Base-by-base conservation (phyloP, 371 early-diverging fungal genomes). In the Mortierella sp. region DNA sequence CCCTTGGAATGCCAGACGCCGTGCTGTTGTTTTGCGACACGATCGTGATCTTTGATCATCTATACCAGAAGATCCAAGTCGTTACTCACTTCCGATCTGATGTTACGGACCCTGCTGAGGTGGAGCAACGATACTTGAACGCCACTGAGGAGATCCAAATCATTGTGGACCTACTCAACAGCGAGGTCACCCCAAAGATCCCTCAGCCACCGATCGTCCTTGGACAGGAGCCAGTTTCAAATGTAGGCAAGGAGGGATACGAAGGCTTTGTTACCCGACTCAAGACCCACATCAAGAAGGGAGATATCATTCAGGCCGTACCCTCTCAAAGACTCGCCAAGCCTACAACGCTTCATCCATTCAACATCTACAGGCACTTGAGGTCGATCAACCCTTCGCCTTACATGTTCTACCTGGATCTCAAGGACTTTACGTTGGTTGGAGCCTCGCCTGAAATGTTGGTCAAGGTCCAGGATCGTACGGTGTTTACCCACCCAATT, bases 391-490 rank as follows among this genome's bases (percentile, higher is more conserved):
- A 98, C 72, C 98, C 98, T 4, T 95, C 97, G 5, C 98, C 98
- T n/a, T 98, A 98, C 80, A 95, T 98, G 95, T 98, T 97, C 79
- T 98, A 97, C 68, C 88, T 97, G 72, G 93, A 97, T 67, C 79
- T 95, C 53, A 88, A 91, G 48, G 94, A 88, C 50, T 97, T 96
- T 71, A 94, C 94, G 62, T 81, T 96, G n/a, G 97, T 97, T 7
- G 98, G 98, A 21, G 98, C 98, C 1, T 96, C 97, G 14, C 98
- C 98, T 22, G 98, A 98, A 79, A 94, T 97, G 94, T 83, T 98
- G 55, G 94, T 95, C 61, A 94, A 94, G 72, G 97, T 98, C 9
- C 92, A 96, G 47, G 87, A 93, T 58, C 83, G 88, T 24, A 83
- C 85, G 1, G 96, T 94, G 0, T 91, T 84, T 71, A 94, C 93